These are phyloP conservation scores for Lenzites betulinus DNA, from an alignment of 768 basidiomycete species.

Conservation along the genomic window DNA sequence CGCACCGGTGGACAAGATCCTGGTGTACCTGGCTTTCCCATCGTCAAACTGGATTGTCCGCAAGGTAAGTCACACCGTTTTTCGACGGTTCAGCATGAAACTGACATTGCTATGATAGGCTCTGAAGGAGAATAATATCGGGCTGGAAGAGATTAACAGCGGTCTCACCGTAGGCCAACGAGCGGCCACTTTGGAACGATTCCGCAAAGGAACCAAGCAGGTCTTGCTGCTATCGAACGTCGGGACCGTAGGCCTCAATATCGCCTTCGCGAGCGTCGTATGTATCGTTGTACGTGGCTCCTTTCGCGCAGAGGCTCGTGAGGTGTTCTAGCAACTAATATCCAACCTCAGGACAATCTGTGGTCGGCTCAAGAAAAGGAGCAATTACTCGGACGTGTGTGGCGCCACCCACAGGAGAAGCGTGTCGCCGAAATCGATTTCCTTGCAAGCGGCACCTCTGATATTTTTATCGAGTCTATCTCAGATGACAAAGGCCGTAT, in stretches of 20 bases:
- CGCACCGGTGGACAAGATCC: background rate
- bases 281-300: background rate
- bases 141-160: background rate
- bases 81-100: background rate
- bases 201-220: background rate
- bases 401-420: background rate
- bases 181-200: background rate
- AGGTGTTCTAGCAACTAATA: too few relatives aligned
- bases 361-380: slow-evolving; percentile 2
- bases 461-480: background rate
- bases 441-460: background rate
- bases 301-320: too few relatives aligned
- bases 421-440: background rate
- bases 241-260: background rate
- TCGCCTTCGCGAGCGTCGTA: slow-evolving; percentile 1
- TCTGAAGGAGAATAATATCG: background rate
- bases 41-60: background rate
- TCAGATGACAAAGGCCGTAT: background rate
- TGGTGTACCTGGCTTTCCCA: background rate
- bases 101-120: background rate
- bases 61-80: background rate
- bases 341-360: slow-evolving; percentile 1
- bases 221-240: background rate
- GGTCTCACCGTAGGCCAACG: background rate
- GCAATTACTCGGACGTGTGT: background rate